Conservation (phyloP, 2,329 filamentous ascomycete species). For the Exophiala sideris region DNA sequence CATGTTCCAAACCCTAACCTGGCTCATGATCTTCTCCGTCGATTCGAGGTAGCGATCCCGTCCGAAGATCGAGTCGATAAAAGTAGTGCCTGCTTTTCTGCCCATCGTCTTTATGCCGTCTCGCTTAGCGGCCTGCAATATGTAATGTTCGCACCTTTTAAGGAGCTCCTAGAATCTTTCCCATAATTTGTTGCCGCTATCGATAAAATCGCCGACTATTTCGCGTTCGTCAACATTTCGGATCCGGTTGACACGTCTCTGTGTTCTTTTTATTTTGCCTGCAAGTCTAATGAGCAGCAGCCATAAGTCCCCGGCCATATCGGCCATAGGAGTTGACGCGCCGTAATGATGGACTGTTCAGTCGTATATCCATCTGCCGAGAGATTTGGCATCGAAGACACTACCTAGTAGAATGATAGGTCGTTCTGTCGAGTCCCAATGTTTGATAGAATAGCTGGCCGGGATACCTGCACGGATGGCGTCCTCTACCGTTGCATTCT, state of each 20-base stretch:
- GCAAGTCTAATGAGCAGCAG: conserved; percentile 88
- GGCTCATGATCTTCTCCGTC: conserved; percentile 90
- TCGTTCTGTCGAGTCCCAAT: conserved; percentile 93
- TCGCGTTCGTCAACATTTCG: conserved; percentile 70
- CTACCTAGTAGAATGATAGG: conserved; percentile 92
- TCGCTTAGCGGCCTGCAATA: conserved; percentile 83
- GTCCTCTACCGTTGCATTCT: conserved; percentile 62
- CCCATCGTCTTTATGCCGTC: conserved; percentile 72
- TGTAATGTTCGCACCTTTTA: conserved; percentile 87
- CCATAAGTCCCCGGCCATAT: conserved; percentile 94
- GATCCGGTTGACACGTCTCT: conserved; percentile 72
- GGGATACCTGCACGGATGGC: conserved; percentile 68
- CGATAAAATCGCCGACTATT: conserved; percentile 84
- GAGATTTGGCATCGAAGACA: conserved; percentile 94
- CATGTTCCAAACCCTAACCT: conserved; percentile 82
- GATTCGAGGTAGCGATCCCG: conserved; percentile 83
- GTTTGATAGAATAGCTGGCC: conserved; percentile 88
- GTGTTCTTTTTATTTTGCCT: conserved; percentile 87
- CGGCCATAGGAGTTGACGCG: conserved; percentile 75
- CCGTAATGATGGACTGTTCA: conserved; percentile 94
- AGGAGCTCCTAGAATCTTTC: conserved; percentile 80
- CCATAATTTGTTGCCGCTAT: conserved; percentile 81
- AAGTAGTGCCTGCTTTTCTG: conserved; percentile 88
- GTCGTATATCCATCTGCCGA: conserved; percentile 99
- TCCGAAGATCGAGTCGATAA: conserved; percentile 93